Conservation (phyloP, 2,329 filamentous ascomycete genomes). For the Talaromyces sp. region DNA sequence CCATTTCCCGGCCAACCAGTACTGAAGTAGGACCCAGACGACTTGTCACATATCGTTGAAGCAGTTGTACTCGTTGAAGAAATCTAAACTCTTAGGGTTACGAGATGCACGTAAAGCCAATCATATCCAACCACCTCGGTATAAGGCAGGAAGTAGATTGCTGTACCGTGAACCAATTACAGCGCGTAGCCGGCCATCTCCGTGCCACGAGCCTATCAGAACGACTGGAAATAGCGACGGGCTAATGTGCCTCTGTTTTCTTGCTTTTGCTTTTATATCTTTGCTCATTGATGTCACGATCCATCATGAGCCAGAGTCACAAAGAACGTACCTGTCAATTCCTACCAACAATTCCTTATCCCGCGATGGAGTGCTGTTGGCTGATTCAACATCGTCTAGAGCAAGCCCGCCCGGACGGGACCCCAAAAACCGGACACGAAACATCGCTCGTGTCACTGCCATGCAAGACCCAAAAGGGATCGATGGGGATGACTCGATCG, state of each 20-base stretch:
- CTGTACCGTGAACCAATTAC: background rate
- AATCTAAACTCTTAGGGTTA: background rate
- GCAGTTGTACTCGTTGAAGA: background rate
- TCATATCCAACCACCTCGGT: background rate
- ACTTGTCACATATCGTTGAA: background rate
- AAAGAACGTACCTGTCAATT: background rate
- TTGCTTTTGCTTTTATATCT: background rate
- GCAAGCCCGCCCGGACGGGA: background rate
- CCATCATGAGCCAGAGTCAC: background rate
- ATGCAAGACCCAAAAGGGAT: constrained; percentile 6
- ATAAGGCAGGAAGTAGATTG: background rate
- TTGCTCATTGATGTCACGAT: background rate
- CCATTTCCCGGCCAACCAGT: background rate
- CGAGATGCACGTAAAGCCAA: background rate
- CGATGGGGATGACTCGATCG: background rate
- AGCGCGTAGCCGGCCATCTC: background rate
- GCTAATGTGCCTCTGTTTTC: background rate
- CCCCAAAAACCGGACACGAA: background rate
- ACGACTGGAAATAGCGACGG: background rate
- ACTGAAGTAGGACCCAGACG: background rate
- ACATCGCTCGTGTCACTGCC: background rate
- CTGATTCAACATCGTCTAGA: background rate
- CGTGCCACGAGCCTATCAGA: background rate
- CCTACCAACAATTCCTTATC: background rate
- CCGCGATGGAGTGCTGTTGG: background rate